Percentiles rank a stretch among this genome's conserved stretches.
phyloP scores from a whole-genome alignment of 441 rosid genomes.

The California macrophylla region DNA sequence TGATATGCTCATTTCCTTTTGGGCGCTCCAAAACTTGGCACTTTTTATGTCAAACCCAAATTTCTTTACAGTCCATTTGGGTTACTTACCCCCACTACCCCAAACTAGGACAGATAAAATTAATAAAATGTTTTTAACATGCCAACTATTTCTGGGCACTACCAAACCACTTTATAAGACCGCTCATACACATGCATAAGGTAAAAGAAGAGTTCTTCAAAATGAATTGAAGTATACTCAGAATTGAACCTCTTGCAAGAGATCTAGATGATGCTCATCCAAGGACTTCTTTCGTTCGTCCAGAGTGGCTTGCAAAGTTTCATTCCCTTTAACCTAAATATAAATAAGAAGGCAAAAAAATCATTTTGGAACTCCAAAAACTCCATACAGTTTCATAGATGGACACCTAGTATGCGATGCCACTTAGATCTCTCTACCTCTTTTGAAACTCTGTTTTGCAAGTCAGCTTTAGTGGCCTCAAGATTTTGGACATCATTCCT shows the following conservation, averaged over 20 bases:
- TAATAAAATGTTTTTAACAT: neutral
- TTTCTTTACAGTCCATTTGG: neutral
- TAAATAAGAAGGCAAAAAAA: constrained; percentile 7
- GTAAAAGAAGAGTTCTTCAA: constrained; percentile 3
- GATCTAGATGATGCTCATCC: constrained; percentile 58
- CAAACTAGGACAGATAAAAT: neutral
- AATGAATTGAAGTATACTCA: neutral
- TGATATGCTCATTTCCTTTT: neutral
- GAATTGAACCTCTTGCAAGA: constrained; percentile 67
- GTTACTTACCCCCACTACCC: neutral
- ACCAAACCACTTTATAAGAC: too few relatives aligned
- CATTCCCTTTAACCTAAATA: constrained; percentile 55
- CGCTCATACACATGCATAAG: too few relatives aligned
- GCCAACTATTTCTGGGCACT: neutral
- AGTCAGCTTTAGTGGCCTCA: constrained; percentile 49
- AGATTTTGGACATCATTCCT: constrained; percentile 69
- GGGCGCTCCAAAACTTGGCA: neutral
- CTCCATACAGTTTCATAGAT: constrained; percentile 9
- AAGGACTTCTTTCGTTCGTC: constrained; percentile 56
- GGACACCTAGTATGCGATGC: constrained; percentile 15
- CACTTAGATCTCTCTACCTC: constrained; percentile 40
- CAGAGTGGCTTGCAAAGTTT: constrained; percentile 46
- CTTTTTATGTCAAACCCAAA: neutral
- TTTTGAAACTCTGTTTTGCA: constrained; percentile 52
- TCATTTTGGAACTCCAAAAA: constrained; percentile 6